Conservation (phyloP, 2,329 filamentous ascomycete genomes). For the Pyricularia pennisetigena region DNA sequence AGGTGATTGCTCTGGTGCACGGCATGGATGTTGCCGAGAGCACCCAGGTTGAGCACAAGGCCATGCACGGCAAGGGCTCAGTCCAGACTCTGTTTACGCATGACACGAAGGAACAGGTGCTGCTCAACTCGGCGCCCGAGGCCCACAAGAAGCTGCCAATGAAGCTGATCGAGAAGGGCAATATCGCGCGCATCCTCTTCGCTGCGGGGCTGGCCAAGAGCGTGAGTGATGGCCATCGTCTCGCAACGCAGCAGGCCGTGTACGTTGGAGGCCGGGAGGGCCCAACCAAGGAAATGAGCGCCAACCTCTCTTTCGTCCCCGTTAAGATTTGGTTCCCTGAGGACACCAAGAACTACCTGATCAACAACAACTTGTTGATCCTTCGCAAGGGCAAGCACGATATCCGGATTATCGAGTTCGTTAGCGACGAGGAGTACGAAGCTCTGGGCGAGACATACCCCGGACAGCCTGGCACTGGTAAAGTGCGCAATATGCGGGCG, state of each 20-base stretch:
- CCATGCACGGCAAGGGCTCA: conserved; percentile 32
- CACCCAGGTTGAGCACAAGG: conserved; percentile 45
- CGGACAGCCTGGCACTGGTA: conserved; percentile 40
- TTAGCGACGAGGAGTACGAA: conserved; percentile 44
- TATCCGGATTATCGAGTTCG: conserved; percentile 48
- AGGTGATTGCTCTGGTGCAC: conserved; percentile 75
- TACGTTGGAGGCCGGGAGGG: conserved; percentile 41
- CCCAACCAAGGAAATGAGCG: conserved; percentile 19
- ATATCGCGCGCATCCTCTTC: conserved; percentile 48
- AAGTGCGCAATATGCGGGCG: conserved; percentile 33
- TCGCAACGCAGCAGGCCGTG: conserved; percentile 43
- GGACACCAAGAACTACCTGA: conserved; percentile 49
- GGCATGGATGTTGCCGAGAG: conserved; percentile 53
- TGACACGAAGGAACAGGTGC: conserved; percentile 12
- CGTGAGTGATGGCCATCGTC: conserved; percentile 45
- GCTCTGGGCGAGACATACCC: conserved; percentile 39
- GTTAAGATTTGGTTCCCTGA: conserved; percentile 48
- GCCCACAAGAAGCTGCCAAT: conserved; percentile 49
- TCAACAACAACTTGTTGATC: conserved; percentile 49
- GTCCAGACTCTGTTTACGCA: conserved; percentile 6
- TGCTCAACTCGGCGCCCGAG: conserved; percentile 35
- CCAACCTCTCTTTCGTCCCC: conserved; percentile 45
- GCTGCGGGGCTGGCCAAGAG: conserved; percentile 50
- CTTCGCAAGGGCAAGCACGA: conserved; percentile 56
- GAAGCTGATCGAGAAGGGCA: conserved; percentile 41